Evolutionary conservation across 2,329 filamentous ascomycete species (phyloP), one percentile per base, ranked within the genome.

Genomic region (Calycina marina): DNA sequence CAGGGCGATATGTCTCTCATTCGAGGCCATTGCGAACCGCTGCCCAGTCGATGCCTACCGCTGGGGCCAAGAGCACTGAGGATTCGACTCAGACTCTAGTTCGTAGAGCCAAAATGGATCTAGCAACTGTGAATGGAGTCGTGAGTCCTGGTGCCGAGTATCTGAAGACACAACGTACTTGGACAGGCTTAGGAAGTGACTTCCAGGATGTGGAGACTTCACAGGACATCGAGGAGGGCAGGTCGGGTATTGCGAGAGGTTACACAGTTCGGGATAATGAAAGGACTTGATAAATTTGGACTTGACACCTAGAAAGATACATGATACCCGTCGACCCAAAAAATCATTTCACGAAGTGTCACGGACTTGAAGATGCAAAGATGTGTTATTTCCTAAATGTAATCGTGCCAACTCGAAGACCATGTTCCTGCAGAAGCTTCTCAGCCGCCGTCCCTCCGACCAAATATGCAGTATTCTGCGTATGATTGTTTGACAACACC

Each of bases 131-230:
- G 44, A 88, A 86, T 31, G 84, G 85, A 5, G 71, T 88, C 0
- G 65, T 79, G n/a, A 96, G 88, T 28, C 90, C 90, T 0, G 90
- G 84, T 0, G 90, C 90, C 0, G 83, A 94, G 53, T 96, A 72
- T 45, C 59, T 98, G 40, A 70, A 77, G 18, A 80, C 77, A 3
- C 72, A 86, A 47, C 62, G 90, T 35, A 93, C 83, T 4, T 98
- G 90, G 90, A 79, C 79, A 49, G 90, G 90, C 0, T 58, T 98
- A 14, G 90, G 90, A 0, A 93, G 73, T 40, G 90, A 98, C 52
- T 92, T 85, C 47, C 63, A 67, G 42, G 71, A 76, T 17, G 63
- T 68, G n/a, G 63, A 67, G 30, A 62, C 58, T n/a, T 54, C 34
- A 67, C 79, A 35, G 76, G 79, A 70, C 12, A 69, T 98, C 36